A percentile compares a stretch with the other conserved stretches of the same genome.
Conservation (phyloP, 495 filamentous ascomycete genomes). For the Aspergillus panamensis region DNA sequence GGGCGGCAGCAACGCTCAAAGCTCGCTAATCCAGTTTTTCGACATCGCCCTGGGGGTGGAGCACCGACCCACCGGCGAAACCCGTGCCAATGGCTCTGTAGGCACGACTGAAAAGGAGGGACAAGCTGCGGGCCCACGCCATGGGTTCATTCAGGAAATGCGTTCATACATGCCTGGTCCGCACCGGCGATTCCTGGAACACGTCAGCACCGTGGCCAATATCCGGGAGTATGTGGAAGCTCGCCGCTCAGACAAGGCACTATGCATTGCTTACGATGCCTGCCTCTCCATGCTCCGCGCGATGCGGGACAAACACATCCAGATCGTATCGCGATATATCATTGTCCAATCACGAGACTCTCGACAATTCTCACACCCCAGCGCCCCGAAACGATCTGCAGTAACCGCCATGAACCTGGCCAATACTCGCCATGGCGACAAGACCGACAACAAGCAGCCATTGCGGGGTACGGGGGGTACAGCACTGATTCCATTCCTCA, state of each 20-base stretch:
- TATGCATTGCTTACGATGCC: slow-evolving; percentile 83
- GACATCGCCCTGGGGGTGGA: slow-evolving; percentile 89
- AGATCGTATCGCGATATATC: slow-evolving; percentile 95
- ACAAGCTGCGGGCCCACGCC: slow-evolving; percentile 54
- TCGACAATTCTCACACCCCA: slow-evolving; percentile 41
- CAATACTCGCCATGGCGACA: slow-evolving; percentile 50
- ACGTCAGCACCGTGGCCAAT: slow-evolving; percentile 77
- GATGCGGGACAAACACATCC: slow-evolving; percentile 91
- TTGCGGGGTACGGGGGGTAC: slow-evolving; percentile 92
- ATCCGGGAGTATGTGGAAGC: slow-evolving; percentile 79
- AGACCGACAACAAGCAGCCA: slow-evolving; percentile 50
- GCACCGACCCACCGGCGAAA: slow-evolving; percentile 84
- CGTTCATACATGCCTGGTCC: slow-evolving; percentile 92
- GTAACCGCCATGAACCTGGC: slow-evolving; percentile 62
- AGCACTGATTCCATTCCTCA: slow-evolving; percentile 86
- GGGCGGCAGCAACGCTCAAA: slow-evolving; percentile 94
- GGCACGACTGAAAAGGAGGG: slow-evolving; percentile 42
- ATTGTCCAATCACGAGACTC: slow-evolving; percentile 62
- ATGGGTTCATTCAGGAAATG: slow-evolving; percentile 97
- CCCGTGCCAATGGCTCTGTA: slow-evolving; percentile 30
- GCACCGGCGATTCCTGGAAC: slow-evolving; percentile 82
- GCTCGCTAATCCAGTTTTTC: slow-evolving; percentile 91
- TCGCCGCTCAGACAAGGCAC: slow-evolving; percentile 54
- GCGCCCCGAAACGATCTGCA: slow-evolving; percentile 34
- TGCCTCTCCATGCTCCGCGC: slow-evolving; percentile 86